A percentile compares a stretch with the other conserved stretches of the same genome.
Evolutionary conservation across 768 basidiomycete genomes (phyloP).

Genomic region (Kwoniella heveanensis): DNA sequence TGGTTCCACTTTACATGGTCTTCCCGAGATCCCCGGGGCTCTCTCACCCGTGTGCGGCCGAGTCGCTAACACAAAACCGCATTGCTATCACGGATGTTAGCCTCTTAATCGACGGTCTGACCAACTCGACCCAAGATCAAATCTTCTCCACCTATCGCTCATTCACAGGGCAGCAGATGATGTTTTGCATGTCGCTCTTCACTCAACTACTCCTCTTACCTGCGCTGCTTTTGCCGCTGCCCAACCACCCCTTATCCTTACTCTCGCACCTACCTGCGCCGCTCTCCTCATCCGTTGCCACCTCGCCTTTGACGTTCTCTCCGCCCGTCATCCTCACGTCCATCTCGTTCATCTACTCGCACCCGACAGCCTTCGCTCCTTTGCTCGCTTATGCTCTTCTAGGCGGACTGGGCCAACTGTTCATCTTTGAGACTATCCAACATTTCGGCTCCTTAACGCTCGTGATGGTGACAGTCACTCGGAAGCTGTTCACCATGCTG

Average conservation of each 20-base stretch:
- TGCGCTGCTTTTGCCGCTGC: conserved; percentile 64
- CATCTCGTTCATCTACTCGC: conserved; percentile 71
- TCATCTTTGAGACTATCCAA: conserved; percentile 85
- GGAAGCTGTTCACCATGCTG: conserved; percentile 97
- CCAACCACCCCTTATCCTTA: conserved; percentile 66
- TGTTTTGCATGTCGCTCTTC: conserved; percentile 96
- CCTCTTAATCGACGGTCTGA: conserved; percentile 85
- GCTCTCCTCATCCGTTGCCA: conserved; percentile 9
- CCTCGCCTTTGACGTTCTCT: conserved; percentile 22
- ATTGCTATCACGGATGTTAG: too few relatives aligned
- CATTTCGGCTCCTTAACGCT: conserved; percentile 56
- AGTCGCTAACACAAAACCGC: too few relatives aligned
- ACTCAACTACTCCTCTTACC: conserved; percentile 72
- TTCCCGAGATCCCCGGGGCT: too few relatives aligned
- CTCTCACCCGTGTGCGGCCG: too few relatives aligned
- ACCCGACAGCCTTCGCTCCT: conserved; percentile 73
- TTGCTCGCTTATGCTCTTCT: conserved; percentile 82
- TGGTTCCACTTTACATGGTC: too few relatives aligned
- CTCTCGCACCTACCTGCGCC: conserved; percentile 63
- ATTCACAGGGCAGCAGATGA: conserved; percentile 92
- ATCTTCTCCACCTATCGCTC: conserved; percentile 76
- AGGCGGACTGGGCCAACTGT: conserved; percentile 91
- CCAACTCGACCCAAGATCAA: conserved; percentile 96
- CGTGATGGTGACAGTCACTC: conserved; percentile 85
- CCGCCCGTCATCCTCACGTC: conserved; percentile 58